Evolutionary conservation across 305 asterid genomes (phyloP).

Genomic region (Fraxinus velutina): DNA sequence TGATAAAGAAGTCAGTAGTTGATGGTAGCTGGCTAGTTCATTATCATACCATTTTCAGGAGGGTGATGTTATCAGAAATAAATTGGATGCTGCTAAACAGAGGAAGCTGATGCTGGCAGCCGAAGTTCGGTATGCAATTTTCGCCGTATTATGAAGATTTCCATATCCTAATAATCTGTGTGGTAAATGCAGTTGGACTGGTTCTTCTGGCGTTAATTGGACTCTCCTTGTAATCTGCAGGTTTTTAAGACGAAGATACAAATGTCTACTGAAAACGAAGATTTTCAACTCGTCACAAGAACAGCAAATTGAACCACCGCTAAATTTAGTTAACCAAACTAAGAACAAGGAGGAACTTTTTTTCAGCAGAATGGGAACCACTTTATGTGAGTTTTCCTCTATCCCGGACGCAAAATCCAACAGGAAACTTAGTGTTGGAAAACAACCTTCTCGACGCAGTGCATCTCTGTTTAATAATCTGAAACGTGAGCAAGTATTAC

Average conservation of each 20-base stretch:
- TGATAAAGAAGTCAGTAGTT: not conserved
- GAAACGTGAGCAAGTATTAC: conserved; percentile 27
- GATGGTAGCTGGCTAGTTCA: not conserved
- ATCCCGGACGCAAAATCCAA: conserved; percentile 25
- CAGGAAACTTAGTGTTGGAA: conserved; percentile 11
- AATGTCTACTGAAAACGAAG: conserved; percentile 42
- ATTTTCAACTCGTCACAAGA: conserved; percentile 24
- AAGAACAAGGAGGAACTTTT: conserved; percentile 21
- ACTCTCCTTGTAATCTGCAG: conserved; percentile 29
- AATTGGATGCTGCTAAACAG: conserved; percentile 53
- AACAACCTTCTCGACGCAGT: conserved; percentile 4
- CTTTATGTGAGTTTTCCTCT: conserved; percentile 33
- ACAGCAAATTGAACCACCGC: conserved; percentile 19
- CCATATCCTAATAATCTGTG: not conserved
- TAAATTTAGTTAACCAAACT: conserved; percentile 26
- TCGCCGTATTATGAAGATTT: not conserved
- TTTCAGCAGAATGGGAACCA: conserved; percentile 32
- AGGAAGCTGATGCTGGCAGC: conserved; percentile 56
- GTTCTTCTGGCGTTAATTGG: conserved; percentile 2
- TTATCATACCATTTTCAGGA: conserved; percentile 43
- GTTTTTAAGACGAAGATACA: conserved; percentile 53
- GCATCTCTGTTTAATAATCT: conserved; percentile 22
- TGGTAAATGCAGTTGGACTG: not conserved
- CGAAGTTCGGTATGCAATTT: conserved; percentile 65
- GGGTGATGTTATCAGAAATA: conserved; percentile 42